Evolutionary conservation across 164 flowering plant species (phyloP).

Genomic region (Hamamelis virginiana): DNA sequence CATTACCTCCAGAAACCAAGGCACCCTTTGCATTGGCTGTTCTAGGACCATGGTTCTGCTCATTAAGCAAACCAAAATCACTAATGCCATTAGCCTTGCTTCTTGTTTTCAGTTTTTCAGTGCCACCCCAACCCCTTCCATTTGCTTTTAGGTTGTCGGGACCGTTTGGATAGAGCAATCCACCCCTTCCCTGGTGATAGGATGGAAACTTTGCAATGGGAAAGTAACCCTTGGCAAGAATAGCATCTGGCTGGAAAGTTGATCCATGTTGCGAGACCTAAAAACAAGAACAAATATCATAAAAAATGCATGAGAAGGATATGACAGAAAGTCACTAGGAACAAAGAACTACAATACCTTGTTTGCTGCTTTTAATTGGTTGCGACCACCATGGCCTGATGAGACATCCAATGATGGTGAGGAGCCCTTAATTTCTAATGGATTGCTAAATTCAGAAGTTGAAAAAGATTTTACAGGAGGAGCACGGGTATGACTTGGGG

Average conservation of each 20-base stretch:
- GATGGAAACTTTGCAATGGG: slow-evolving; percentile 28
- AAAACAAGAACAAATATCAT: not conserved
- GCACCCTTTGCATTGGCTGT: slow-evolving; percentile 30
- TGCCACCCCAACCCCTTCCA: slow-evolving; percentile 32
- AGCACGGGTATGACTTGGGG: slow-evolving; percentile 25
- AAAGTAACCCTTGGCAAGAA: slow-evolving; percentile 31
- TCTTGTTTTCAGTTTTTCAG: slow-evolving; percentile 43
- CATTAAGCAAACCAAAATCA: slow-evolving; percentile 39
- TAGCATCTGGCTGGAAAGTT: slow-evolving; percentile 34
- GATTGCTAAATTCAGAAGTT: slow-evolving; percentile 22
- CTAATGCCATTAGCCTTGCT: slow-evolving; percentile 31
- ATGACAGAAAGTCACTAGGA: slow-evolving; percentile 2
- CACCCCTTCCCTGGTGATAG: slow-evolving; percentile 35
- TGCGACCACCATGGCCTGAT: slow-evolving; percentile 23
- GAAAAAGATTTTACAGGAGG: slow-evolving; percentile 23
- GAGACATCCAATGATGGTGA: slow-evolving; percentile 28
- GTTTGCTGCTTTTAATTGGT: slow-evolving; percentile 34
- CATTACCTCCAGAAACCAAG: slow-evolving; percentile 21
- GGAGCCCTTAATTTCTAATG: slow-evolving; percentile 24
- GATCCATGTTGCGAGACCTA: slow-evolving; percentile 31
- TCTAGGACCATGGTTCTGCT: slow-evolving; percentile 57
- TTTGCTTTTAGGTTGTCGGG: slow-evolving; percentile 31
- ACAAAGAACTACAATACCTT: slow-evolving; percentile 30
- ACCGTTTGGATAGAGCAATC: slow-evolving; percentile 36
- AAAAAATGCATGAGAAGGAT: slow-evolving; percentile 1